Base-by-base conservation (phyloP, 306 rosid genomes). In the Herpetospermum pedunculosum region DNA sequence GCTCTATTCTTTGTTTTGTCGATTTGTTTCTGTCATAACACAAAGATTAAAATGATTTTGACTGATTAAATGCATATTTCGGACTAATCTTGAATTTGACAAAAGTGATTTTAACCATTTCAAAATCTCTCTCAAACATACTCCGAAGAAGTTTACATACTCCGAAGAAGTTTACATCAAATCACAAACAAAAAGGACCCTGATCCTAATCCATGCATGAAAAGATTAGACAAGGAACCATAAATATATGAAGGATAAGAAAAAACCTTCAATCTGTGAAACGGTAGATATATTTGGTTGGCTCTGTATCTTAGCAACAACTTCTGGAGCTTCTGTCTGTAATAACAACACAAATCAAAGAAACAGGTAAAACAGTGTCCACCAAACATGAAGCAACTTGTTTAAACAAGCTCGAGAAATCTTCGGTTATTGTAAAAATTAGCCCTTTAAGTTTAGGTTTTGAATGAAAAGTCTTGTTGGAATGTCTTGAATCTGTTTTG, bases 251-350 rank as follows among this genome's bases (percentile, higher is more conserved):
- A 38, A 67, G 52, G 21, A 11, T 41, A 23, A 67, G 67, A 58
- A 60, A 79, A 47, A 49, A 88, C 96, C 94, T 88, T 85, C 88
- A 80, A 37, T 70, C 59, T 82, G 88, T 5, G 89, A 80, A 38
- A 77, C 26, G 48, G 90, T 84, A 59, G 87, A 69, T 43, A 78
- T 25, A 84, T 79, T 76, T 44, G 80, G 70, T 60, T 87, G 87
- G 75, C 80, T 83, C 16, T 80, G 83, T 43, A 83, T 72, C 77
- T 72, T 85, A 19, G 87, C 84, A 32, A 67, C 89, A 59, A 72
- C 52, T 21, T 87, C 84, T 2, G 86, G 75, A 74, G 86, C 78
- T 59, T 86, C 90, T 52, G 75, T 83, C 92, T 90, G 75, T 19
- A 67, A 67, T 41, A 18, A 58, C 79, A 30, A 44, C 19, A 67